phyloP scores from a whole-genome alignment of 1,139 yeast species.

The Kurtzmaniella quercitrusa region DNA sequence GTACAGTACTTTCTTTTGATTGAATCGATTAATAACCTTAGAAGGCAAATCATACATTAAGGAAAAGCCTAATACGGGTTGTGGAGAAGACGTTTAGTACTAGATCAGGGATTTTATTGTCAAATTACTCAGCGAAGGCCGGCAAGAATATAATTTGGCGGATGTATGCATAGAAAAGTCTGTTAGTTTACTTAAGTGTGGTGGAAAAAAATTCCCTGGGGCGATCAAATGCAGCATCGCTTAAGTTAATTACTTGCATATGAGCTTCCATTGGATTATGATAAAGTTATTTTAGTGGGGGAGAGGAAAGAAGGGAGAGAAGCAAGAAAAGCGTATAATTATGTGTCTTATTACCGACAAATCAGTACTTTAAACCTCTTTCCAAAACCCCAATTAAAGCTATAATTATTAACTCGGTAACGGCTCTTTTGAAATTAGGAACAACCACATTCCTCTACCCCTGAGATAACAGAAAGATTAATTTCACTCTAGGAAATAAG shows the following conservation, averaged over 20 bases:
- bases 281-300: too few relatives aligned
- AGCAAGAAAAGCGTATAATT: too few relatives aligned
- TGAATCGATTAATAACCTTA: neutral
- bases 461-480: too few relatives aligned
- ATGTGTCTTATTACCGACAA: too few relatives aligned
- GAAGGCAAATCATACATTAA: neutral
- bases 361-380: too few relatives aligned
- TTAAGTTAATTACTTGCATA: neutral
- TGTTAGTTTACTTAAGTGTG: neutral
- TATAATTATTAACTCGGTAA: too few relatives aligned
- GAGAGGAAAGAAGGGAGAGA: too few relatives aligned
- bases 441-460: too few relatives aligned
- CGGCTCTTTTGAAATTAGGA: too few relatives aligned
- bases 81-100: neutral
- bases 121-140: neutral
- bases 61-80: neutral
- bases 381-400: too few relatives aligned
- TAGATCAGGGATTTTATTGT: neutral
- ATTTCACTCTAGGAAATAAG: too few relatives aligned
- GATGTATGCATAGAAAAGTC: neutral
- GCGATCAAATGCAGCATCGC: neutral
- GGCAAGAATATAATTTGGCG: neutral
- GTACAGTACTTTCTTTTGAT: neutral
- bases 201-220: neutral
- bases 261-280: neutral